Percentiles rank a stretch among this genome's conserved stretches.
Evolutionary conservation across 768 basidiomycete species (phyloP).

Genomic region (Suillus americanus): DNA sequence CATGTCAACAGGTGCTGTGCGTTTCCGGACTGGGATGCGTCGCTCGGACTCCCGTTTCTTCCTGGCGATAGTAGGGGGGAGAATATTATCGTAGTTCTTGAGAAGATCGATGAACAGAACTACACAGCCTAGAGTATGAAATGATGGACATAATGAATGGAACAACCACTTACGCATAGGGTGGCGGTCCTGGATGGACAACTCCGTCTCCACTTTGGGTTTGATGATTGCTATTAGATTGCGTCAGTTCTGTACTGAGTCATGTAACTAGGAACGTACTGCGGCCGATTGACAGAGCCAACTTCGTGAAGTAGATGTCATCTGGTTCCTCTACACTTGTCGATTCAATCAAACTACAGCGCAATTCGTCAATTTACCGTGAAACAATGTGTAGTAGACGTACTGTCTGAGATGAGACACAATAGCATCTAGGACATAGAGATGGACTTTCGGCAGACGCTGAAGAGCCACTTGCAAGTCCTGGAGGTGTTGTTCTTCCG

Average conservation of each 20-base stretch:
- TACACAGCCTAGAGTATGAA: slow-evolving; percentile 23
- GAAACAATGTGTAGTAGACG: slow-evolving; percentile 24
- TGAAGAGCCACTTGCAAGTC: slow-evolving; percentile 63
- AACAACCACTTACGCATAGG: slow-evolving; percentile 56
- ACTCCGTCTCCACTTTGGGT: slow-evolving; percentile 77
- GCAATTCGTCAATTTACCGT: slow-evolving; percentile 9
- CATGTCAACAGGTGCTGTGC: slow-evolving; percentile 87
- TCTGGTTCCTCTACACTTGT: slow-evolving; percentile 71
- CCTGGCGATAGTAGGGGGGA: slow-evolving; percentile 79
- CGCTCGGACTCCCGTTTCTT: slow-evolving; percentile 90
- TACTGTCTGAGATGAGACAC: slow-evolving; percentile 75
- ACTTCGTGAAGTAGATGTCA: slow-evolving; percentile 83
- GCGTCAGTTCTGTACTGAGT: slow-evolving; percentile 1
- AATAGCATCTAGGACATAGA: slow-evolving; percentile 77
- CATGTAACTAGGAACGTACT: slow-evolving; percentile 47
- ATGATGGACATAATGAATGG: neutral
- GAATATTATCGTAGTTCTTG: slow-evolving; percentile 66
- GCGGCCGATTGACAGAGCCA: slow-evolving; percentile 84
- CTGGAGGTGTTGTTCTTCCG: slow-evolving; percentile 60
- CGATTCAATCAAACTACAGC: slow-evolving; percentile 59
- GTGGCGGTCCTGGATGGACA: slow-evolving; percentile 91
- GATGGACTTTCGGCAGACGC: slow-evolving; percentile 73
- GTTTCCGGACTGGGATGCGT: slow-evolving; percentile 78
- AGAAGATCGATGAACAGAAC: slow-evolving; percentile 87
- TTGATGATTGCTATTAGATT: slow-evolving; percentile 64